Percentiles rank a stretch among this genome's conserved stretches.
These are phyloP conservation scores for Boechera divaricarpa DNA, from an alignment of 345 rosid genomes.

Conservation along the genomic window DNA sequence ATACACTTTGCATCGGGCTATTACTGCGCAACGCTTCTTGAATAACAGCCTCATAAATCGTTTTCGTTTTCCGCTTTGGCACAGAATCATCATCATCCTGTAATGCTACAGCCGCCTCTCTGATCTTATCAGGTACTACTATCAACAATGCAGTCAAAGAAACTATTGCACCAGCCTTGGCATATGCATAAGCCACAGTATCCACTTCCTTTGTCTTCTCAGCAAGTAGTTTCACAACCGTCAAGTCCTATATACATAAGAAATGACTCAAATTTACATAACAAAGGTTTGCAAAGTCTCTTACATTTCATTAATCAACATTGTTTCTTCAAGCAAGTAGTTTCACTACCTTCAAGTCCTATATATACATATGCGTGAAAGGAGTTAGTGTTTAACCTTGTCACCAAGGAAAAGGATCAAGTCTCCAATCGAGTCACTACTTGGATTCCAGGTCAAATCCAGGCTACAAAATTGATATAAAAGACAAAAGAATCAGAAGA, in stretches of 20 bases:
- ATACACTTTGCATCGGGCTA: constrained; percentile 40
- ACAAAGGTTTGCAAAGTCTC: not conserved
- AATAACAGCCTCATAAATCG: constrained; percentile 67
- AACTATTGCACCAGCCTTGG: constrained; percentile 59
- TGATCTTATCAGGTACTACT: constrained; percentile 61
- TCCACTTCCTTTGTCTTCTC: constrained; percentile 65
- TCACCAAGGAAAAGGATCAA: constrained; percentile 61
- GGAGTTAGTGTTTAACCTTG: constrained; percentile 52
- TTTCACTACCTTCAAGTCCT: not conserved
- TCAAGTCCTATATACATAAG: not conserved
- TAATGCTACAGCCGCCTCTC: constrained; percentile 46
- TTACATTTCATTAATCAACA: not conserved
- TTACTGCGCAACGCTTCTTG: constrained; percentile 57
- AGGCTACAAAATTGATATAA: constrained; percentile 46
- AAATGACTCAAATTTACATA: not conserved
- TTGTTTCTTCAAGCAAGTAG: constrained; percentile 10
- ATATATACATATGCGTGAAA: not conserved
- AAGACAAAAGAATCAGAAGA: not conserved
- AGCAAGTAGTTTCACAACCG: constrained; percentile 52
- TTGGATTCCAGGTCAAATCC: constrained; percentile 69
- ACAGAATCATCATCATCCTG: constrained; percentile 48
- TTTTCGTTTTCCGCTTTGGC: constrained; percentile 52
- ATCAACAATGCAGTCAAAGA: constrained; percentile 60
- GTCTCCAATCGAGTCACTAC: constrained; percentile 57
- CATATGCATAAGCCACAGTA: constrained; percentile 59